Evolutionary conservation across 1,284 basidiomycete genomes (phyloP), one percentile per base, ranked within the genome.

Genomic region (Sporisorium reilianum): DNA sequence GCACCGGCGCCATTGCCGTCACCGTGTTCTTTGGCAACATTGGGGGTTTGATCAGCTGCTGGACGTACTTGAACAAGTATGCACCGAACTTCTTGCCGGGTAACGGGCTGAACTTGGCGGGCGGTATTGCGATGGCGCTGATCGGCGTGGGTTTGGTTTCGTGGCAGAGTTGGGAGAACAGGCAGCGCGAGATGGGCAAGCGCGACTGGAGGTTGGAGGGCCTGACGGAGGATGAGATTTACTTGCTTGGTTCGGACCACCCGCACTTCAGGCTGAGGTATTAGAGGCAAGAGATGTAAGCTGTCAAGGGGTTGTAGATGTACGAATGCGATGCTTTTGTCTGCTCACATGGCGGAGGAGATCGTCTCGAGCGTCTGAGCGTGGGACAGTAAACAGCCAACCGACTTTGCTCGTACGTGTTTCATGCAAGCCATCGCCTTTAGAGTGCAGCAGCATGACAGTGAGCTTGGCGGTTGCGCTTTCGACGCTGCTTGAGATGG

Each of bases 11-110:
- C 7, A 79, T 85, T 28, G 83, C 78, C 0, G 62, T 70, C 9
- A 77, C 71, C 18, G 82, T 85, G 18, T 67, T 83, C 54, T 54
- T 73, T 16, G 84, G 84, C 25, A 85, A 85, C 60, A 28, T 78
- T 18, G 84, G 84, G 2, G 84, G 82, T 1, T 48, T 85, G 0
- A 74, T 83, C 32, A 69, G 75, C 2, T 80, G 78, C 11, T 85
- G 84, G 83, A 75, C 60, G 5, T 80, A 75, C 64, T 64, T 80
- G 7, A 64, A 67, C 16, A 62, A 58, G 40, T 41, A 77, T 11
- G 70, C 77, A 0, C 77, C 77, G 14, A 57, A 77, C 66, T 77
- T 59, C 20, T 36, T 71, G 12, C 75, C 77, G 1, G 77, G 77
- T 20, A 79, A 79, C 53, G 64, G 53, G 1, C 36, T 79, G 55